Base-by-base conservation (phyloP, 257 asterid genomes). In the Scutellaria galericulata region DNA sequence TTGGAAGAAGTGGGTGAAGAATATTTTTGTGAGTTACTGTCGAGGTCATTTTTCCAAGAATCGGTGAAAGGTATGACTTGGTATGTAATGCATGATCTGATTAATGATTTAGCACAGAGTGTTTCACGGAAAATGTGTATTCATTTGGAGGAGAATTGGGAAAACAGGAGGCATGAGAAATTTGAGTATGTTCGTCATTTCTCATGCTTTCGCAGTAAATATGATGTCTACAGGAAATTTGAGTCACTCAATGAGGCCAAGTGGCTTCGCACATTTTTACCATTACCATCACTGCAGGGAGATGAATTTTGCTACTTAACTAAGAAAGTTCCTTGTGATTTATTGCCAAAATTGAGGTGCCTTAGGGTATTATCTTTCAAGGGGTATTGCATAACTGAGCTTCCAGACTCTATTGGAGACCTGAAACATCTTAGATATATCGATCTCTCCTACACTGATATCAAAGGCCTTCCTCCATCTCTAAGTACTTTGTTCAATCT, bases 181-280 rank as follows among this genome's bases (percentile, higher is more conserved):
- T 69, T 75, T 12, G 82, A 74, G 63, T 78, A 74, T 73, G 73
- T 79, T 50, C 87, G 71, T 11, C 82, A 85, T 77, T 79, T 83
- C 68, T 76, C 90, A 51, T 83, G 78, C 82, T 64, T 75, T 71
- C 80, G 87, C 62, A 73, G 79, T 65, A 82, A 82, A 73, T 85
- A 80, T 57, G 89, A 82, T 57, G 87, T 82, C 79, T 85, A 75
- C 75, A 82, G 64, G 57, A 85, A 74, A 54, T 85, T 85, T 63
- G 85, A 85, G 68, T 40, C 81, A 7, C 81, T 78, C 20, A 35
- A 55, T 62, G 85, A 80, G 55, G 69, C 79, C 46, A 80, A 66
- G 80, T 39, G 77, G 63, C 73, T 85, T 14, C 83, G 87, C 35
- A 82, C 85, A 11, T 82, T 82, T 70, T 74, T 82, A 42, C 80